A percentile compares a stretch with the other conserved stretches of the same genome.
Evolutionary conservation across 345 rosid species (phyloP).

Genomic region (Psidium friedrichsthalianum): DNA sequence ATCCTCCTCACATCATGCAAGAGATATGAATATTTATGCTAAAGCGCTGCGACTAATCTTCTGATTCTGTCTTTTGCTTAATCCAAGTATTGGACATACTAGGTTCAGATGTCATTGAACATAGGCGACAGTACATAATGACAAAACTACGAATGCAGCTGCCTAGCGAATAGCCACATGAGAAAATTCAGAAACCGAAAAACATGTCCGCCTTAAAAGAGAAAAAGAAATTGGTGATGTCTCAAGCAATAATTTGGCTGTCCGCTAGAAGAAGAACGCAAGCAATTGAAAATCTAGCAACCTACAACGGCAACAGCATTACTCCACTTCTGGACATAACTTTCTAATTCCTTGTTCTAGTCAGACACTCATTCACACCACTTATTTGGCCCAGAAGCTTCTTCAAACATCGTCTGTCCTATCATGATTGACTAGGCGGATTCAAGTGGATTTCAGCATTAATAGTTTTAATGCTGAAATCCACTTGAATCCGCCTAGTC

Average conservation of each 20-base stretch:
- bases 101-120: background rate
- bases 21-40: background rate
- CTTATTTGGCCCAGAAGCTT: background rate
- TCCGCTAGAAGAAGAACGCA: background rate
- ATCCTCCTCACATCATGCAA: background rate
- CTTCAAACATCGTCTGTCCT: background rate
- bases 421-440: background rate
- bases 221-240: background rate
- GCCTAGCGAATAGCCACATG: background rate
- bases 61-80: background rate
- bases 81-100: background rate
- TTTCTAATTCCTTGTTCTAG: background rate
- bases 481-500: background rate
- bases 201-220: background rate
- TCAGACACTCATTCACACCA: background rate
- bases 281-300: background rate
- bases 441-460: background rate
- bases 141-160: background rate
- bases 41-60: background rate
- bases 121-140: background rate
- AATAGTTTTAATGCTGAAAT: background rate
- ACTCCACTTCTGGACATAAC: background rate
- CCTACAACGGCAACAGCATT: background rate
- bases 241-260: background rate
- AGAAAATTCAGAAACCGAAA: background rate